phyloP scores from a whole-genome alignment of 352 stramenopile genomes.

The Elongisporangium undulatum region DNA sequence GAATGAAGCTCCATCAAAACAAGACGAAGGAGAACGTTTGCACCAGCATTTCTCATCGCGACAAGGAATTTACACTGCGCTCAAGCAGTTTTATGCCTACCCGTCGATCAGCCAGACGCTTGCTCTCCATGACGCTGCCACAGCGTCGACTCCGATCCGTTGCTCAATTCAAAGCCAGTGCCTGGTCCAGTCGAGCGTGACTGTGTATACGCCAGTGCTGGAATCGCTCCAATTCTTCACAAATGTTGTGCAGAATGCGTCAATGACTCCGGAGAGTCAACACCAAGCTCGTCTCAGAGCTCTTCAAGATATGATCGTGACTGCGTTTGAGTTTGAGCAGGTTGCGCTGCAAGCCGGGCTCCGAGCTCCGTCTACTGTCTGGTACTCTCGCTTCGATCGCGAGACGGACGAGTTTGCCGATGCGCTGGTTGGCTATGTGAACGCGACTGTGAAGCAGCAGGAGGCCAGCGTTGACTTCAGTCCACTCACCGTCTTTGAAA shows the following conservation, averaged over 20 bases:
- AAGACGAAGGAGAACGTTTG: background rate
- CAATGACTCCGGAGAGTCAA: slow-evolving; percentile 9
- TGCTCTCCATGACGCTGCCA: slow-evolving; percentile 1
- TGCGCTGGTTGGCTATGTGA: slow-evolving; percentile 36
- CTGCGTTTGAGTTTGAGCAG: slow-evolving; percentile 40
- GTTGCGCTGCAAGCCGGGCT: slow-evolving; percentile 36
- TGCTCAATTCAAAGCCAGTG: slow-evolving; percentile 26
- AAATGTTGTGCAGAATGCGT: slow-evolving; percentile 12
- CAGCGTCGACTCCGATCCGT: background rate
- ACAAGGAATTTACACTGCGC: slow-evolving; percentile 20
- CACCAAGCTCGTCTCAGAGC: slow-evolving; percentile 20
- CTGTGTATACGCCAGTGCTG: slow-evolving; percentile 53
- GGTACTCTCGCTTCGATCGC: slow-evolving; percentile 51
- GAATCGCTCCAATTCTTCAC: slow-evolving; percentile 16
- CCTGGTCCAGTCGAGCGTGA: slow-evolving; percentile 48
- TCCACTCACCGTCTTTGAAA: slow-evolving; percentile 29
- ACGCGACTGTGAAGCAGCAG: slow-evolving; percentile 10
- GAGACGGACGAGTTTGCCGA: slow-evolving; percentile 53
- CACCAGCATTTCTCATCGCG: slow-evolving; percentile 13
- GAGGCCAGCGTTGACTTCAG: slow-evolving; percentile 4
- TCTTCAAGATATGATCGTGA: slow-evolving; percentile 24
- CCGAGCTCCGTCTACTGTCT: slow-evolving; percentile 50
- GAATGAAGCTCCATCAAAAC: background rate
- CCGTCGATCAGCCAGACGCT: slow-evolving; percentile 21
- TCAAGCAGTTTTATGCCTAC: slow-evolving; percentile 45